Conservation (phyloP, 768 basidiomycete genomes). For the Wakefieldia striispora region DNA sequence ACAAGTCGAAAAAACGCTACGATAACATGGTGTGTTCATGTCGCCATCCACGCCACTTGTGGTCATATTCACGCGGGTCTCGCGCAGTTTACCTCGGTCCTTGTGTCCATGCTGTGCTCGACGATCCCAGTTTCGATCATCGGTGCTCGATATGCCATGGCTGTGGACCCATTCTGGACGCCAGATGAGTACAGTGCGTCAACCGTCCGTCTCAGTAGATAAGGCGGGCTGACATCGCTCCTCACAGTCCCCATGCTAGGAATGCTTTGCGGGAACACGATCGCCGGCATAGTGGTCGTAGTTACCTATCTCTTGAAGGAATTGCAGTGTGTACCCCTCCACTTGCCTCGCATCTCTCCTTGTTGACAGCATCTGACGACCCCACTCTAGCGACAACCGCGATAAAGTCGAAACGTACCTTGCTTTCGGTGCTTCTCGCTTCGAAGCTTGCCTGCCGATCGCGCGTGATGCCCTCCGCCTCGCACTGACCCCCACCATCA, state of each 20-base stretch:
- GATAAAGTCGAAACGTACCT: slow-evolving; percentile 87
- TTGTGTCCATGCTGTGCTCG: slow-evolving; percentile 68
- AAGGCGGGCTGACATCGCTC: background rate
- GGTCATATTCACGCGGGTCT: slow-evolving; percentile 8
- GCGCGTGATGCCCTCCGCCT: slow-evolving; percentile 76
- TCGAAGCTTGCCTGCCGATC: slow-evolving; percentile 81
- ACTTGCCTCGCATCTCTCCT: background rate
- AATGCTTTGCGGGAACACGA: slow-evolving; percentile 81
- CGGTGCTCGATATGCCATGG: slow-evolving; percentile 75
- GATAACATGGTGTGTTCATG: slow-evolving; percentile 62
- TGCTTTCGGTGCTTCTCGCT: slow-evolving; percentile 79
- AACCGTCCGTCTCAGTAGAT: background rate
- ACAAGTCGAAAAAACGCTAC: slow-evolving; percentile 75
- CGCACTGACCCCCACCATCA: slow-evolving; percentile 78
- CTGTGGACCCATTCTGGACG: slow-evolving; percentile 74
- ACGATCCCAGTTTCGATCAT: slow-evolving; percentile 80
- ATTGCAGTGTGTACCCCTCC: slow-evolving; percentile 50
- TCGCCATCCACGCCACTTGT: background rate
- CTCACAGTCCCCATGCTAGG: slow-evolving; percentile 73
- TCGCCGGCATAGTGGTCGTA: slow-evolving; percentile 72
- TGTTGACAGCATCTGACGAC: background rate
- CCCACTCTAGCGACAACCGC: slow-evolving; percentile 60
- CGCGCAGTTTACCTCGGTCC: slow-evolving; percentile 57
- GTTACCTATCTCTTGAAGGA: slow-evolving; percentile 70
- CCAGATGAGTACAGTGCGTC: slow-evolving; percentile 72